Evolutionary conservation across 1,284 basidiomycete species (phyloP), one percentile per base, ranked within the genome.

Genomic region (Agroathelia rolfsii): DNA sequence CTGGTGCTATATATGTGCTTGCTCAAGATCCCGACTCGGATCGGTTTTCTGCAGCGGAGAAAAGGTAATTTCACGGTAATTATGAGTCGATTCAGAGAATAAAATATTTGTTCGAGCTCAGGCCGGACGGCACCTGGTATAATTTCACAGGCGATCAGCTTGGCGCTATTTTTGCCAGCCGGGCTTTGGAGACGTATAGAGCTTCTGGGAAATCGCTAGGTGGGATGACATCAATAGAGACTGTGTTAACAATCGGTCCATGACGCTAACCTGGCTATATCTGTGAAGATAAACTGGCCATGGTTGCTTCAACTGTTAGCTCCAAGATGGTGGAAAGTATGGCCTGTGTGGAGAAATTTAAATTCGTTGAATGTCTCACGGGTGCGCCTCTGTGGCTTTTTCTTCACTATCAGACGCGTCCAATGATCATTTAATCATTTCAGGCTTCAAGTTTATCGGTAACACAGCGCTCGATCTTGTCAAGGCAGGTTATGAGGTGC

Each of bases 11-110:
- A 19, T 77, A 85, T 47, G 73, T 90, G 1, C 59, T 89, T 8
- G 85, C 87, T 2, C 85, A 90, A 51, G 87, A 89, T 53, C 87
- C 86, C 1, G 86, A 90, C 48, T 72, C 80, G 5, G 86, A 89
- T 55, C 63, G 85, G 14, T 89, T 89, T 48, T 68, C 76, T 11
- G 86, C 82, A n/a, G 85, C 80, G 13, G 79, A 88, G 52, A 72
- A 64, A 56, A 46, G 60, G 80, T 77, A 44, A 39, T 58, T 47
- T 13, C 27, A 3, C 10, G 24, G 22, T 26, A 32, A 14, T 36
- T 41, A 26, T 24, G 5, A 12, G 21, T 24, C 9, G 21, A 8
- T 28, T 29, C 25, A 28, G 23, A 6, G 16, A 7, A 22, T 11
- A 3, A 25, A 32, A 12, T 33, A 36, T 8, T 40, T 28, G 25